Base-by-base conservation (phyloP, 805 yeast genomes). In the Clavispora vitiphila region DNA sequence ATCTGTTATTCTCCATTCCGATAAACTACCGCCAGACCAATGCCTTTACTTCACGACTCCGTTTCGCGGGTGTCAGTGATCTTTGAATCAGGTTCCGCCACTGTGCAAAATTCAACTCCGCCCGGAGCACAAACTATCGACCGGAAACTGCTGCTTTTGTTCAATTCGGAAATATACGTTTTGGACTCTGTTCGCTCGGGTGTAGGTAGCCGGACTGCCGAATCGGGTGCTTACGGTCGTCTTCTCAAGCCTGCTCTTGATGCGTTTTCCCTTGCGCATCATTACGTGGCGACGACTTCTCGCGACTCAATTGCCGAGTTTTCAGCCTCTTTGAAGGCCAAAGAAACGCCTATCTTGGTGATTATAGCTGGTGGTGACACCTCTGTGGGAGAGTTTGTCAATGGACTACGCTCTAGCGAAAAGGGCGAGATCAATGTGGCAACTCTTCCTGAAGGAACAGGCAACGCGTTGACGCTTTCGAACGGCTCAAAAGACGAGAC, bases 281-380 rank as follows among this genome's bases (percentile, higher is more conserved):
- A 45, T 1, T 76, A 77, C 45, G 15, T 74, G n/a, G 56, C 57
- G 34, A 80, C 89, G 0, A 50, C 54, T 0, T 54, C 71, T 4
- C 43, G 58, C 1, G 40, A 55, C n/a, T 61, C 76, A 1, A 70
- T 80, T 6, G 37, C 51, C 1, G 56, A 67, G n/a, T 62, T 69
- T 46, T 78, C 80, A 0, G 24, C 42, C 9, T 4, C 42, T 0
- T 46, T 76, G 6, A 49, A 55, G n/a, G 22, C 32, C 14, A 8
- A 18, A 2, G 40, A 21, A 11, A 35, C 20, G 18, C 39, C 50
- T 0, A 40, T 49, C 8, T 74, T 84, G 1, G 63, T 84, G 8
- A 56, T 86, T 2, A 64, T 89, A 26, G 60, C 90, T 8, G 83
- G 95, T 29, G 97, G 97, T 2, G 97, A 90, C 56, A 89, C 96